phyloP scores from a whole-genome alignment of 345 rosid species.

The Punica granatum region DNA sequence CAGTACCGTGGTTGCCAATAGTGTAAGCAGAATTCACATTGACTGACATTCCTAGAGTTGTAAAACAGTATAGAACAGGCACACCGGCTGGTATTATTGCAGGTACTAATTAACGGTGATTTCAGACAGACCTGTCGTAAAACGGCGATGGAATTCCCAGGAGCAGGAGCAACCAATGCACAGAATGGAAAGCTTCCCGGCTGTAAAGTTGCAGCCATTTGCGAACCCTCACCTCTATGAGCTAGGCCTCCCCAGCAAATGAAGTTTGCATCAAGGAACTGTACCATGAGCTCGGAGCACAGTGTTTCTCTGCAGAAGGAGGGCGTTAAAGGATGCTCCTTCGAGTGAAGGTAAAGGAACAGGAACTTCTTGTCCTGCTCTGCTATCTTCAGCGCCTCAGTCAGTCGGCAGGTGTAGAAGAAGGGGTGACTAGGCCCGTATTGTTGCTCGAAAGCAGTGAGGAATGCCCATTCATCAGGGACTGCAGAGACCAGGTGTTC shows the following conservation, averaged over 20 bases:
- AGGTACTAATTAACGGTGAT: background rate
- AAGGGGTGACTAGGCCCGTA: slow-evolving; percentile 46
- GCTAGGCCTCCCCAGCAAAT: slow-evolving; percentile 44
- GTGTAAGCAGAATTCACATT: no score
- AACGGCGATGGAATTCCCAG: slow-evolving; percentile 34
- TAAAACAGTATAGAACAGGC: no score
- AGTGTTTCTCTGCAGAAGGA: slow-evolving; percentile 48
- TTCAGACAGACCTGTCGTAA: slow-evolving; percentile 42
- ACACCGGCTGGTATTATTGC: no score
- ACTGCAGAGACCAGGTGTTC: slow-evolving; percentile 10
- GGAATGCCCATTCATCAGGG: slow-evolving; percentile 41
- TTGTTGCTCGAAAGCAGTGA: slow-evolving; percentile 41
- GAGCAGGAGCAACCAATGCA: slow-evolving; percentile 44
- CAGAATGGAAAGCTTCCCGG: slow-evolving; percentile 50
- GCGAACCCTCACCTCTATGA: slow-evolving; percentile 44
- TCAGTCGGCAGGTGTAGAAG: slow-evolving; percentile 38
- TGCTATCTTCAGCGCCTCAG: slow-evolving; percentile 43
- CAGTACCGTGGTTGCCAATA: no score
- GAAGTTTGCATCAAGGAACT: slow-evolving; percentile 55
- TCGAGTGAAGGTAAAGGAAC: slow-evolving; percentile 52
- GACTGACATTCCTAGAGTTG: no score
- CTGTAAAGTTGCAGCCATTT: slow-evolving; percentile 28
- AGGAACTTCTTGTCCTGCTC: slow-evolving; percentile 40
- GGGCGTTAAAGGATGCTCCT: slow-evolving; percentile 47
- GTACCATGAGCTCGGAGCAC: slow-evolving; percentile 40